These are phyloP conservation scores for Candida koratica DNA, from an alignment of 805 yeast species.

Conservation along the genomic window DNA sequence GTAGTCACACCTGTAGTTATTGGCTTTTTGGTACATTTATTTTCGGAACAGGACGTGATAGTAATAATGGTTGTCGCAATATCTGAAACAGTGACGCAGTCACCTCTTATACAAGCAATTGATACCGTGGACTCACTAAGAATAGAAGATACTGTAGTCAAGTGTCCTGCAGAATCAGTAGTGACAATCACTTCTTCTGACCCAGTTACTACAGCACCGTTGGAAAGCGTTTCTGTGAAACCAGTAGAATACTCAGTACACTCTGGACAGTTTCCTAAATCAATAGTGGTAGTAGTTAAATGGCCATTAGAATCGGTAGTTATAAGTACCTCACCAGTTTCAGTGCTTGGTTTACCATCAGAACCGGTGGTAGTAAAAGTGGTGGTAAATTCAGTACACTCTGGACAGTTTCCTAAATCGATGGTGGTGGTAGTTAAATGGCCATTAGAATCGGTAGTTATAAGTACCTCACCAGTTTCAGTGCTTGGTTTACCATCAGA, in stretches of 20 bases:
- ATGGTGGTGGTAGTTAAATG: not conserved
- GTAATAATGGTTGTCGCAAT: conserved; percentile 29
- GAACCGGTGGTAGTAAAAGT: not conserved
- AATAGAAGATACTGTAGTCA: conserved; percentile 7
- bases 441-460: not conserved
- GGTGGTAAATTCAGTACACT: not conserved
- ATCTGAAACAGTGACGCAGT: conserved; percentile 8
- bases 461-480: not conserved
- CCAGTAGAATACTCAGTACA: not conserved
- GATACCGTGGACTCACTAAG: conserved; percentile 8
- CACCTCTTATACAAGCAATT: conserved; percentile 10
- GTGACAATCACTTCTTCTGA: conserved; percentile 5
- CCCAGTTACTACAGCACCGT: not conserved
- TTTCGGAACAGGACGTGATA: conserved; percentile 31
- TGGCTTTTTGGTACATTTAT: conserved; percentile 25
- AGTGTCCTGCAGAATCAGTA: conserved; percentile 15
- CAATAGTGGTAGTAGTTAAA: not conserved
- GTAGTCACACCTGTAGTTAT: conserved; percentile 36
- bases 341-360: not conserved
- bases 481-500: not conserved
- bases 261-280: not conserved
- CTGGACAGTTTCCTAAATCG: not conserved
- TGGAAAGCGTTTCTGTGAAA: not conserved
- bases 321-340: not conserved
- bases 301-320: not conserved